Base-by-base conservation (phyloP, 2,329 filamentous ascomycete genomes). In the Pseudocercospora fijiensis region DNA sequence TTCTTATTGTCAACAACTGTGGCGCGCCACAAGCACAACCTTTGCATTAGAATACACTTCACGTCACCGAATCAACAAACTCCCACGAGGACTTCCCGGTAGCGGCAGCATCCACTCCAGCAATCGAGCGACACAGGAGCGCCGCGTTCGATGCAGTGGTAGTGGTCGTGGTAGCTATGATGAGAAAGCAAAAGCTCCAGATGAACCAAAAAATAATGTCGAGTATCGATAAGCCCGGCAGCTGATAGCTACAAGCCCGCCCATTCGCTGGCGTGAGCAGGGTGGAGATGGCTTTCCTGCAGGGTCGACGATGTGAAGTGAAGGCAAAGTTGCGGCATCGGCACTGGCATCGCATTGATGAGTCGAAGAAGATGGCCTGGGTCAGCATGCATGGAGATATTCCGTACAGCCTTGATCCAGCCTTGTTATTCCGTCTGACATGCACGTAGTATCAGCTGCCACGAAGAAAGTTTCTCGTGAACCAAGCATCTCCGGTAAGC, bases 51-150 rank as follows among this genome's bases (percentile, higher is more conserved):
- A n/a, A n/a, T n/a, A n/a, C n/a, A n/a, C n/a, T n/a, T n/a, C 22
- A 53, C 49, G 49, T 53, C 49, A 53, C 26, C 22, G 18, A 30
- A n/a, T 28, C 49, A 28, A 53, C 49, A n/a, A 26, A 49, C 49
- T 53, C 49, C 49, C 49, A 53, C 49, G 26, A 53, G 26, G 49
- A 53, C 49, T 53, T 53, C 49, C 49, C 49, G 49, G 49, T 52
- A 52, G 49, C 49, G 16, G 49, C 24, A 53, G 22, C 49, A 30
- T 53, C 49, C 47, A 51, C 47, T 22, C 18, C 11, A 33, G 30
- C 30, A 11, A 33, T 33, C 30, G 30, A 33, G 30, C 30, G 30
- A 33, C 30, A 33, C 30, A 33, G 30, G 30, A 33, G 30, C 43
- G 43, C 47, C 47, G 47, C 26, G 18, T 22, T 51, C 47, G 47